These are phyloP conservation scores for Rhodomyrtus tomentosa DNA, from an alignment of 345 rosid species.

Conservation along the genomic window DNA sequence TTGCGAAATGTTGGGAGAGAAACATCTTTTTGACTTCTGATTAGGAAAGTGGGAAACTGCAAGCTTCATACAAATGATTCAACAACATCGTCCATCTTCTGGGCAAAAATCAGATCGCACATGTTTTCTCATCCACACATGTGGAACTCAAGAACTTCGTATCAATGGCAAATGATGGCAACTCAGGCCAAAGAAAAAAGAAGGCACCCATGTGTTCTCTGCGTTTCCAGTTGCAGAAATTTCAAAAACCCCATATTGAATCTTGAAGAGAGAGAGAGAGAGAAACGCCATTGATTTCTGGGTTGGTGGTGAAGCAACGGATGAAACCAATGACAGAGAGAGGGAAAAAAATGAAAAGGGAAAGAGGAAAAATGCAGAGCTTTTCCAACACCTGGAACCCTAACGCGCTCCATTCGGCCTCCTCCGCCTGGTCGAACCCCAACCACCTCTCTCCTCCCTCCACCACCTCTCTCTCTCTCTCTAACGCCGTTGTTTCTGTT, in stretches of 20 bases:
- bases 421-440: conserved; percentile 27
- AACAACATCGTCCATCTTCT: neutral
- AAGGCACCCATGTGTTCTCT: neutral
- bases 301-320: neutral
- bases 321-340: neutral
- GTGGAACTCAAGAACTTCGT: neutral
- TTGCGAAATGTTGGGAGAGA: neutral
- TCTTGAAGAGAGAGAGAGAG: neutral
- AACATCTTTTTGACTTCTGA: neutral
- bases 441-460: conserved; percentile 16
- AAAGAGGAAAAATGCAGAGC: conserved; percentile 26
- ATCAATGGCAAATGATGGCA: neutral
- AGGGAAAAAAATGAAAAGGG: neutral
- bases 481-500: neutral
- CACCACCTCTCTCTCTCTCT: neutral
- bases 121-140: neutral
- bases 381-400: conserved; percentile 66
- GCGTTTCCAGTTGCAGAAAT: neutral
- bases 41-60: neutral
- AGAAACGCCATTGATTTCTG: conserved; percentile 58
- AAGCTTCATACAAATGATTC: neutral
- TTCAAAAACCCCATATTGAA: neutral
- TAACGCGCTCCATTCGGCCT: conserved; percentile 64
- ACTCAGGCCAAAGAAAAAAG: neutral
- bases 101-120: neutral